These are phyloP conservation scores for Oryza coarctata DNA, from an alignment of 176 grass and related monocot species.

Conservation along the genomic window DNA sequence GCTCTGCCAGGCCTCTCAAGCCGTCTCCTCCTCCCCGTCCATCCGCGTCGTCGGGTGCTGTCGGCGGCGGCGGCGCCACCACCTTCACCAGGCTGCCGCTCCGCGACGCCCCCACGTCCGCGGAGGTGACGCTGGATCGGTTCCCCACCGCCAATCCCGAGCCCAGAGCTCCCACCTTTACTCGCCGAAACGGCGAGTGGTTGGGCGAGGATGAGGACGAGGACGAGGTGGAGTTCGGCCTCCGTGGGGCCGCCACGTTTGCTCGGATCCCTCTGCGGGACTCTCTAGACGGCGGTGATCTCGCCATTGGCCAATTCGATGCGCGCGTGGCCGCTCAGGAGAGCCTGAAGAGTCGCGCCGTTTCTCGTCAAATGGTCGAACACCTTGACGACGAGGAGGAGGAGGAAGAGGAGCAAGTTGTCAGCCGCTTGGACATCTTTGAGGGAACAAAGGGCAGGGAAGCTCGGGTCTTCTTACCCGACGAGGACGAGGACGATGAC, in stretches of 20 bases:
- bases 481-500: constrained; percentile 26
- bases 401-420: constrained; percentile 18
- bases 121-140: constrained; percentile 62
- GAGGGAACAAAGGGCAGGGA: background rate
- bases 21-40: constrained; percentile 17
- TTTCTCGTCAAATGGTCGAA: constrained; percentile 38
- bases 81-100: constrained; percentile 81
- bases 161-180: background rate
- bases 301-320: constrained; percentile 31
- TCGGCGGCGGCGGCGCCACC: constrained; percentile 50
- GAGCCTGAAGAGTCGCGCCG: background rate
- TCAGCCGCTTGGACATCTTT: constrained; percentile 38
- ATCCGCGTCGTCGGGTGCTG: background rate
- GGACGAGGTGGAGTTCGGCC: background rate
- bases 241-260: background rate
- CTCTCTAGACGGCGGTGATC: background rate
- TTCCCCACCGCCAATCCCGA: constrained; percentile 43
- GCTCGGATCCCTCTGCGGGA: constrained; percentile 17
- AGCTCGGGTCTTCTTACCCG: background rate
- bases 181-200: constrained; percentile 18
- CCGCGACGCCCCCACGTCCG: constrained; percentile 25
- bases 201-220: constrained; percentile 20
- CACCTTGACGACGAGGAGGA: constrained; percentile 15
- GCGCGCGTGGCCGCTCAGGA: background rate
- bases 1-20: constrained; percentile 40